Conservation (phyloP, 2,329 filamentous ascomycete genomes). For the Verruconis gallopava region DNA sequence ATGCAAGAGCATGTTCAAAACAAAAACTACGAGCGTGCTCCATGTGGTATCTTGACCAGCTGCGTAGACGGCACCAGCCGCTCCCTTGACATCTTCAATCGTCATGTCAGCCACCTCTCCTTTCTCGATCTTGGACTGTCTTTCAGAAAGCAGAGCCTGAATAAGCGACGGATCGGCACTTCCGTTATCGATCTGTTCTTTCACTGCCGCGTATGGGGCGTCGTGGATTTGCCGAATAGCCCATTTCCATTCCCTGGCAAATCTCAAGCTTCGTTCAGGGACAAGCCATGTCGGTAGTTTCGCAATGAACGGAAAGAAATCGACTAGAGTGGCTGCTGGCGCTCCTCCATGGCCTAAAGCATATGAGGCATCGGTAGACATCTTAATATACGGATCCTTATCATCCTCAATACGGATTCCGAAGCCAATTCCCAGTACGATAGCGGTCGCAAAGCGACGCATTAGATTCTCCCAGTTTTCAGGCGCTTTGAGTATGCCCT, state of each 20-base stretch:
- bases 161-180: slow-evolving; percentile 21
- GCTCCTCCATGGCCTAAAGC: slow-evolving; percentile 18
- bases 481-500: slow-evolving; percentile 21
- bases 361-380: slow-evolving; percentile 21
- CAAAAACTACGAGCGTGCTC: slow-evolving; percentile 33
- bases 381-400: slow-evolving; percentile 29
- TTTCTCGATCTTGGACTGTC: slow-evolving; percentile 18
- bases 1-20: slow-evolving; percentile 40
- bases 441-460: slow-evolving; percentile 27
- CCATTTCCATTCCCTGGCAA: slow-evolving; percentile 16
- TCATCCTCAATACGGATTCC: slow-evolving; percentile 28
- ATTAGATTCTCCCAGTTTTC: slow-evolving; percentile 26
- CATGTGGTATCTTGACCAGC: slow-evolving; percentile 36
- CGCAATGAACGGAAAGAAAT: slow-evolving; percentile 35
- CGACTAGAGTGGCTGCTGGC: slow-evolving; percentile 28
- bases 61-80: slow-evolving; percentile 35
- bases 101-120: slow-evolving; percentile 23
- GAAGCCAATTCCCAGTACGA: slow-evolving; percentile 33
- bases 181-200: slow-evolving; percentile 22
- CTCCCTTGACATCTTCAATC: slow-evolving; percentile 36
- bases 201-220: slow-evolving; percentile 24
- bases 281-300: slow-evolving; percentile 23
- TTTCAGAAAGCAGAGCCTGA: slow-evolving; percentile 18
- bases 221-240: slow-evolving; percentile 32
- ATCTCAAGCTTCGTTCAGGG: slow-evolving; percentile 19